A percentile compares a stretch with the other conserved stretches of the same genome.
Conservation (phyloP, 352 stramenopile genomes). For the Pythium phragmitis region DNA sequence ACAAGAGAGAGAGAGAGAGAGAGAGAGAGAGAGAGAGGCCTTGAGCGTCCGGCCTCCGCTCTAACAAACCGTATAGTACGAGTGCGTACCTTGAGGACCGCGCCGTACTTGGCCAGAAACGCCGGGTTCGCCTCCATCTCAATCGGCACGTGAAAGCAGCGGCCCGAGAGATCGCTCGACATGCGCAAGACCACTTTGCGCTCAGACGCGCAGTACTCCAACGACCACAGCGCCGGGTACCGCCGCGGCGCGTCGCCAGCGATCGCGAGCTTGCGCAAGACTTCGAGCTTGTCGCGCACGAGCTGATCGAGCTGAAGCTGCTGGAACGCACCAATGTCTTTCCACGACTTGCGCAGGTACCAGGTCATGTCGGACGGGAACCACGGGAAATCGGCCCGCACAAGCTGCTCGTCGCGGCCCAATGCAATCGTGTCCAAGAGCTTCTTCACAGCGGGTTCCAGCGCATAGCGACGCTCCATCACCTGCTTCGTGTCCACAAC, state of each 20-base stretch:
- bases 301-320: constrained; percentile 5
- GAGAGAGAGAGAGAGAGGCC: background rate
- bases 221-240: constrained; percentile 24
- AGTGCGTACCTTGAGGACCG: background rate
- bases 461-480: background rate
- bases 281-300: constrained; percentile 19
- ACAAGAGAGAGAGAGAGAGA: too few relatives aligned
- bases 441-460: constrained; percentile 3
- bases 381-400: constrained; percentile 16
- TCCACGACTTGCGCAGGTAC: constrained; percentile 19
- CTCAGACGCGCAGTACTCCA: constrained; percentile 3
- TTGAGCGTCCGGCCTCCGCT: too few relatives aligned
- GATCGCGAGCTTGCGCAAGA: constrained; percentile 21
- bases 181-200: constrained; percentile 14
- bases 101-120: constrained; percentile 22
- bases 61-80: too few relatives aligned
- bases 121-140: constrained; percentile 17
- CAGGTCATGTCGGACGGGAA: constrained; percentile 17
- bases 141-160: constrained; percentile 27
- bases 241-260: constrained; percentile 1
- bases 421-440: constrained; percentile 7
- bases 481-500: background rate
- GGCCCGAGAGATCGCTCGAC: constrained; percentile 25
- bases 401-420: background rate
- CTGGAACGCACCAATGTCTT: constrained; percentile 12